Evolutionary conservation across 1,139 yeast genomes (phyloP).

Genomic region (Tardiomyces depauwii): DNA sequence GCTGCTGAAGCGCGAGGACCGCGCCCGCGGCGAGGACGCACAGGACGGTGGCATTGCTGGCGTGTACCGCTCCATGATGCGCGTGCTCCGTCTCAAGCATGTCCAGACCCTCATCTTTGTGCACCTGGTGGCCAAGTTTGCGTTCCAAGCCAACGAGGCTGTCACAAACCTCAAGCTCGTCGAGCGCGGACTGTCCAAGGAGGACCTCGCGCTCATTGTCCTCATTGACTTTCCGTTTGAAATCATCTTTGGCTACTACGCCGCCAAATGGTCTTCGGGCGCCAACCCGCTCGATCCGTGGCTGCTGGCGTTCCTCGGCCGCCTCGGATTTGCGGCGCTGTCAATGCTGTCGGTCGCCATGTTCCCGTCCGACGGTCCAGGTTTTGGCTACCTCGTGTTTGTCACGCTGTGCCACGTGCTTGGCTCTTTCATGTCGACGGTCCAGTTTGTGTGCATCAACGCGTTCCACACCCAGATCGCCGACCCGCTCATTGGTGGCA

Average conservation of each 20-base stretch:
- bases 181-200: conserved; percentile 91
- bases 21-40: conserved; percentile 19
- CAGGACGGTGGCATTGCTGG: conserved; percentile 23
- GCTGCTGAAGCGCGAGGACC: conserved; percentile 34
- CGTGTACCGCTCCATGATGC: conserved; percentile 63
- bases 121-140: conserved; percentile 73
- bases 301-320: conserved; percentile 82
- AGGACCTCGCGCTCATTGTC: conserved; percentile 87
- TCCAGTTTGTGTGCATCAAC: conserved; percentile 87
- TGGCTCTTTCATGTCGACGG: conserved; percentile 87
- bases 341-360: conserved; percentile 64
- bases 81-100: conserved; percentile 64
- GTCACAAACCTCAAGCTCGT: conserved; percentile 85
- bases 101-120: conserved; percentile 66
- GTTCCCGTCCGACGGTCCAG: conserved; percentile 49
- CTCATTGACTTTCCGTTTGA: conserved; percentile 94
- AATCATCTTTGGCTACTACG: conserved; percentile 86
- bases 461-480: conserved; percentile 95
- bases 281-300: conserved; percentile 68
- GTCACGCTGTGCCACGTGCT: conserved; percentile 74
- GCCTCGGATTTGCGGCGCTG: conserved; percentile 60
- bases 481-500: conserved; percentile 93
- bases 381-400: conserved; percentile 44
- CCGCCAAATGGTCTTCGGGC: conserved; percentile 89
- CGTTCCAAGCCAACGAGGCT: conserved; percentile 92